Percentiles rank a stretch among this genome's conserved stretches.
phyloP scores from a whole-genome alignment of 768 basidiomycete species.

The Gyrodon lividus region DNA sequence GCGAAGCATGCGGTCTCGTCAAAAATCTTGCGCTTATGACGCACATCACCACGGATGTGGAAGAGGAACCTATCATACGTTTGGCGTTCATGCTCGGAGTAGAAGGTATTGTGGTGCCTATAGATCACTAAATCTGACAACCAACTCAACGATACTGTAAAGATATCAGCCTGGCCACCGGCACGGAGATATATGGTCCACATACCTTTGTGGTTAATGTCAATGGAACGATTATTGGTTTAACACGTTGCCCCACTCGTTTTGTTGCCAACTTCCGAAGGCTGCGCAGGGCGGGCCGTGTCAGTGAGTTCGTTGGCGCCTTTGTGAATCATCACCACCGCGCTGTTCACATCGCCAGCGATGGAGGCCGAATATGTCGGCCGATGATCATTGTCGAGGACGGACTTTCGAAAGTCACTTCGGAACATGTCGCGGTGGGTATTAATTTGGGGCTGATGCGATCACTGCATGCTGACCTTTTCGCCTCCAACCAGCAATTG shows the following conservation, averaged over 20 bases:
- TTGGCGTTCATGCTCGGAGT: conserved; percentile 95
- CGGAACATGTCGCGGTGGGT: conserved; percentile 74
- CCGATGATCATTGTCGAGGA: conserved; percentile 96
- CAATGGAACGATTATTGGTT: conserved; percentile 93
- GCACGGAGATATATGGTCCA: conserved; percentile 93
- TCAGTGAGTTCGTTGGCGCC: conserved; percentile 95
- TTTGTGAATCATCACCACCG: conserved; percentile 96
- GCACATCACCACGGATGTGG: conserved; percentile 98
- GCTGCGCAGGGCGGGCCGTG: conserved; percentile 84
- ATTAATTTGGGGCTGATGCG: neutral
- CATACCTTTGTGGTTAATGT: conserved; percentile 94
- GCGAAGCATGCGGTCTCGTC: conserved; percentile 97
- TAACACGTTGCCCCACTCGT: conserved; percentile 79
- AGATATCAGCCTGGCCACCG: conserved; percentile 92
- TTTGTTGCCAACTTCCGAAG: conserved; percentile 92
- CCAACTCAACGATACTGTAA: conserved; percentile 15
- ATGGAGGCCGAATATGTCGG: conserved; percentile 96
- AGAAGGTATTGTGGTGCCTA: conserved; percentile 60
- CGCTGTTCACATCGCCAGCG: conserved; percentile 93
- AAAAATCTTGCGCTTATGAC: conserved; percentile 99
- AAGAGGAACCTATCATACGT: conserved; percentile 89
- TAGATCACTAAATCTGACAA: conserved; percentile 9
- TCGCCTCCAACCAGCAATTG: conserved; percentile 52
- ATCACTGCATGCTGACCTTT: conserved; percentile 6
- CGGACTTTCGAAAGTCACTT: conserved; percentile 68